Percentiles rank a stretch among this genome's conserved stretches.
phyloP scores from a whole-genome alignment of 2,329 filamentous ascomycete genomes.

The Fusarium ambrosium region DNA sequence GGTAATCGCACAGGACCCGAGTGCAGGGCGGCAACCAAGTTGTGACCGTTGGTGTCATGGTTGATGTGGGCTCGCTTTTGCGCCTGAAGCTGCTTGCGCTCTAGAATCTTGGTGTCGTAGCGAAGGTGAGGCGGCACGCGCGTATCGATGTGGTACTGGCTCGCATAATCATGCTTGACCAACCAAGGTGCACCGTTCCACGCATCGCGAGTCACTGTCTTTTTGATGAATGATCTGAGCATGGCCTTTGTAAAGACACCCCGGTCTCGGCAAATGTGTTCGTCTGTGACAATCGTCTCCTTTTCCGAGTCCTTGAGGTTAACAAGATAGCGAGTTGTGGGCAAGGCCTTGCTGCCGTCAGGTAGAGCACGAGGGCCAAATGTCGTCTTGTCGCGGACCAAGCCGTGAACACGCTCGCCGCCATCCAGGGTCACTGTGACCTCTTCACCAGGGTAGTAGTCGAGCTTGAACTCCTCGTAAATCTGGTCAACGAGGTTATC shows the following conservation, averaged over 20 bases:
- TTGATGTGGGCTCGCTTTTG: constrained; percentile 70
- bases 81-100: constrained; percentile 79
- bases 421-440: constrained; percentile 80
- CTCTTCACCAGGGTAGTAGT: constrained; percentile 91
- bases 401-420: constrained; percentile 78
- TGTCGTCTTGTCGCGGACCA: constrained; percentile 87
- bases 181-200: constrained; percentile 98
- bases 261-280: constrained; percentile 87
- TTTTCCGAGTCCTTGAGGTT: constrained; percentile 77
- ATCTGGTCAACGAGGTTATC: constrained; percentile 81
- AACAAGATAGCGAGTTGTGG: constrained; percentile 85
- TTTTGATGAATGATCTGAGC: constrained; percentile 93
- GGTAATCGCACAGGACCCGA: constrained; percentile 72
- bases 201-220: constrained; percentile 89
- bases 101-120: constrained; percentile 82
- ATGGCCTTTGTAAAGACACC: constrained; percentile 96
- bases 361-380: constrained; percentile 72
- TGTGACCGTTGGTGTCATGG: constrained; percentile 59
- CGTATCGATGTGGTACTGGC: constrained; percentile 87
- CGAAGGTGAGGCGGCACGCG: constrained; percentile 86
- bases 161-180: constrained; percentile 88
- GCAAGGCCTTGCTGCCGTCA: constrained; percentile 78
- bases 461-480: constrained; percentile 84
- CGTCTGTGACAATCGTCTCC: constrained; percentile 83
- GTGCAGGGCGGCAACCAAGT: constrained; percentile 48